Evolutionary conservation across 257 asterid genomes (phyloP).

Genomic region (Nicotiana obtusifolia): DNA sequence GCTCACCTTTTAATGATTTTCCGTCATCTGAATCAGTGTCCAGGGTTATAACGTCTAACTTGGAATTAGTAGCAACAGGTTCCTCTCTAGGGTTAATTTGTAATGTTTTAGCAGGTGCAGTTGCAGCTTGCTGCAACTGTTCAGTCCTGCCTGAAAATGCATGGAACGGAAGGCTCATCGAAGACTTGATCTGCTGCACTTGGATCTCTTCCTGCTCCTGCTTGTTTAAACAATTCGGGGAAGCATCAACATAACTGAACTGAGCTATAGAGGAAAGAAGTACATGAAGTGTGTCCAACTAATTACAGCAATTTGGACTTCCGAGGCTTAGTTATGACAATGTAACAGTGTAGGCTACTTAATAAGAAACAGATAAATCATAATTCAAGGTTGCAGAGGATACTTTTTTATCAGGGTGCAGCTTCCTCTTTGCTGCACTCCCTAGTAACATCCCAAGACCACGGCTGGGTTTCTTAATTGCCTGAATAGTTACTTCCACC

Average conservation of each 20-base stretch:
- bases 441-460: constrained; percentile 85
- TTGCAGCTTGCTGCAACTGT: constrained; percentile 15
- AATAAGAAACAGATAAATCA: not conserved
- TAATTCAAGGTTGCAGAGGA: constrained; percentile 16
- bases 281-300: not conserved
- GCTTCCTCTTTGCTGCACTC: constrained; percentile 64
- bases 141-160: constrained; percentile 43
- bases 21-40: constrained; percentile 44
- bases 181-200: constrained; percentile 72
- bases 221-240: not conserved
- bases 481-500: constrained; percentile 69
- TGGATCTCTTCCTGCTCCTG: constrained; percentile 51
- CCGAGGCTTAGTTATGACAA: not conserved
- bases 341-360: not conserved
- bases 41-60: constrained; percentile 37
- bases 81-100: constrained; percentile 6
- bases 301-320: not conserved
- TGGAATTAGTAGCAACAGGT: constrained; percentile 23
- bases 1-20: constrained; percentile 25
- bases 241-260: not conserved
- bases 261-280: not conserved
- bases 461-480: constrained; percentile 71
- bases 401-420: constrained; percentile 55
- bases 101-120: constrained; percentile 6
- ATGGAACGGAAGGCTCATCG: constrained; percentile 70